Evolutionary conservation across 1,284 basidiomycete genomes (phyloP).

Genomic region (Papiliotrema nemorosa): DNA sequence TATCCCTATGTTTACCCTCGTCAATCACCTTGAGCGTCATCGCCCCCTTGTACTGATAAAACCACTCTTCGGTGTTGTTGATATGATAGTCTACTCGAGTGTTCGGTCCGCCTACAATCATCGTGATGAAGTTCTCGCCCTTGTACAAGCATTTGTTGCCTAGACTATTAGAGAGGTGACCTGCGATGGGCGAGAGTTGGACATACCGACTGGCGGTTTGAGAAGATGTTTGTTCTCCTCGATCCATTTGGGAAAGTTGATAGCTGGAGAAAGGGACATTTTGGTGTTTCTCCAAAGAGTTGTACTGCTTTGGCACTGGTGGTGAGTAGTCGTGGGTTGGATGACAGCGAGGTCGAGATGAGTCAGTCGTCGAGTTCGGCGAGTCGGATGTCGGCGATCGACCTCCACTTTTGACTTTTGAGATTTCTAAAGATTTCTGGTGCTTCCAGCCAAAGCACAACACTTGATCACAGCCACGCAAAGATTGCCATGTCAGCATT

Average conservation of each 20-base stretch:
- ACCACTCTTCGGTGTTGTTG: constrained; percentile 96
- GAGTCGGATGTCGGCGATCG: no score
- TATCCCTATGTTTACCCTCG: constrained; percentile 79
- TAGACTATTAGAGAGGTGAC: constrained; percentile 7
- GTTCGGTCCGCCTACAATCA: constrained; percentile 92
- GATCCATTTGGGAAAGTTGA: constrained; percentile 85
- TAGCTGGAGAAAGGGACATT: constrained; percentile 52
- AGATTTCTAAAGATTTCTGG: no score
- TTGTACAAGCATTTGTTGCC: constrained; percentile 83
- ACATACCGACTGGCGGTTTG: constrained; percentile 71
- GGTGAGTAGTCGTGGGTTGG: no score
- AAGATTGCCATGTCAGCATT: background rate
- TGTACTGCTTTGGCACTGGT: no score
- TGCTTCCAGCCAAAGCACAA: no score
- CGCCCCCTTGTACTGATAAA: constrained; percentile 87
- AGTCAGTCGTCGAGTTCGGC: no score
- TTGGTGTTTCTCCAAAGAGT: no score
- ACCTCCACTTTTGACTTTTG: no score
- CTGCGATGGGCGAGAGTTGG: background rate
- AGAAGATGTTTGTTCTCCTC: constrained; percentile 70
- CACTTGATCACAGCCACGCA: no score
- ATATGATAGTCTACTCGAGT: constrained; percentile 87
- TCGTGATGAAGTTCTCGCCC: constrained; percentile 78
- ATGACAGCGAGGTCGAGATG: no score
- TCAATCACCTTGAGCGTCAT: constrained; percentile 88